Conservation (phyloP, 2,329 filamentous ascomycete species). For the Berkeleyomyces rouxiae region DNA sequence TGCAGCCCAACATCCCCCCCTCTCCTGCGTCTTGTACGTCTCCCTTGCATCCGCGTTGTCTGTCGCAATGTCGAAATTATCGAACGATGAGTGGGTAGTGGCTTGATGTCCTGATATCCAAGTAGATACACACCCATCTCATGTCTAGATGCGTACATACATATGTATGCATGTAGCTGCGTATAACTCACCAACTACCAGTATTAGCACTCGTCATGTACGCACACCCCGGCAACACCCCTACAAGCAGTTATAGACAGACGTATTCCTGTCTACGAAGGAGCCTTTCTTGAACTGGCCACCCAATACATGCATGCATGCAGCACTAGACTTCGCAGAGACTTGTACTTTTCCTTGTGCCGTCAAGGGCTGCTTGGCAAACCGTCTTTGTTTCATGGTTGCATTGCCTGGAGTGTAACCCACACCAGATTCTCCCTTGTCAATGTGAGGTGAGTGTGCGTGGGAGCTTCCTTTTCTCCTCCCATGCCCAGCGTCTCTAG, state of each 20-base stretch:
- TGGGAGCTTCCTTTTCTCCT: background rate
- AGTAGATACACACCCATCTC: too few species aligned
- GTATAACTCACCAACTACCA: too few species aligned
- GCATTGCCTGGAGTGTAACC: background rate
- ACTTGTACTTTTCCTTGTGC: background rate
- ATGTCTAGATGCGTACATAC: too few species aligned
- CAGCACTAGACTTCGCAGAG: too few species aligned
- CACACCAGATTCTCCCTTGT: background rate
- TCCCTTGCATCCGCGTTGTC: background rate
- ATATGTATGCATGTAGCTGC: too few species aligned
- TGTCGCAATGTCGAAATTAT: background rate
- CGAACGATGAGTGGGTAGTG: background rate
- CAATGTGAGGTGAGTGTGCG: background rate
- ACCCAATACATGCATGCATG: too few species aligned
- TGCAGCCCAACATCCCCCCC: background rate
- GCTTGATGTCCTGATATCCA: background rate
- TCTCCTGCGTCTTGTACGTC: background rate
- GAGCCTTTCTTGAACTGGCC: too few species aligned
- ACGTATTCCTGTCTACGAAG: too few species aligned
- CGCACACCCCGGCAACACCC: too few species aligned
- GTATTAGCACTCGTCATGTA: too few species aligned
- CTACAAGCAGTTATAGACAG: too few species aligned
- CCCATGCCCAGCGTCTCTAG: too few species aligned
- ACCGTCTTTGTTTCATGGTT: background rate
- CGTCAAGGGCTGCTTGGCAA: background rate